These are phyloP conservation scores for Ambrosiella beaveri DNA, from an alignment of 2,329 filamentous ascomycete genomes.

Conservation along the genomic window DNA sequence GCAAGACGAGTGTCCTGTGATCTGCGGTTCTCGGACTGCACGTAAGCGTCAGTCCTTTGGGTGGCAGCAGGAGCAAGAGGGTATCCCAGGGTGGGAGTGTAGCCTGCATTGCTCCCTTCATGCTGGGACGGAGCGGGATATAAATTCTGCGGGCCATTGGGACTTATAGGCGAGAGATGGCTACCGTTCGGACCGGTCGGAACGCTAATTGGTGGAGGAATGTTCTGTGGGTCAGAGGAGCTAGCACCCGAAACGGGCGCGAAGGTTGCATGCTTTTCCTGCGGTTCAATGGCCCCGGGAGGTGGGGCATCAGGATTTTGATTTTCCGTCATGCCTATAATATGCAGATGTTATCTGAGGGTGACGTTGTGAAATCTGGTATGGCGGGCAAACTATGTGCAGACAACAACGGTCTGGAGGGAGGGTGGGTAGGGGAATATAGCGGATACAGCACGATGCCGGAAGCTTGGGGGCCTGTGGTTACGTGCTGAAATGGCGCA, in stretches of 20 bases:
- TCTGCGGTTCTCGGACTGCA: conserved; percentile 4
- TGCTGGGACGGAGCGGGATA: not conserved
- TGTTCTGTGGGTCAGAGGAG: conserved; percentile 5
- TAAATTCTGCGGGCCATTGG: conserved; percentile 1
- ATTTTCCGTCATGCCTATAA: conserved; percentile 6
- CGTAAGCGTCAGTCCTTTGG: conserved; percentile 1
- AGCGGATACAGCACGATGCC: not conserved
- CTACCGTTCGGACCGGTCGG: not conserved
- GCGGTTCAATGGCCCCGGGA: not conserved
- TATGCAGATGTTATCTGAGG: conserved; percentile 6
- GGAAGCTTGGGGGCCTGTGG: not conserved
- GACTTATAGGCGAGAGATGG: conserved; percentile 11
- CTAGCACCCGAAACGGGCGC: not conserved
- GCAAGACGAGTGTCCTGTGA: conserved; percentile 21
- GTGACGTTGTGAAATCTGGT: conserved; percentile 3
- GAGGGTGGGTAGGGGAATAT: not conserved
- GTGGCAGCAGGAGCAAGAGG: conserved; percentile 8
- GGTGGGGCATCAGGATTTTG: conserved; percentile 2
- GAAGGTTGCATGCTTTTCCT: not conserved
- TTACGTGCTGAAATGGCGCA: not conserved
- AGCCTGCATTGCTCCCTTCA: not conserved
- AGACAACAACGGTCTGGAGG: not conserved
- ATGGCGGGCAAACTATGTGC: conserved; percentile 3
- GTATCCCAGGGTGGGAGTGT: not conserved
- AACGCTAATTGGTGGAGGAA: not conserved